phyloP scores from a whole-genome alignment of 164 flowering plant genomes.

The Echeveria elegans region DNA sequence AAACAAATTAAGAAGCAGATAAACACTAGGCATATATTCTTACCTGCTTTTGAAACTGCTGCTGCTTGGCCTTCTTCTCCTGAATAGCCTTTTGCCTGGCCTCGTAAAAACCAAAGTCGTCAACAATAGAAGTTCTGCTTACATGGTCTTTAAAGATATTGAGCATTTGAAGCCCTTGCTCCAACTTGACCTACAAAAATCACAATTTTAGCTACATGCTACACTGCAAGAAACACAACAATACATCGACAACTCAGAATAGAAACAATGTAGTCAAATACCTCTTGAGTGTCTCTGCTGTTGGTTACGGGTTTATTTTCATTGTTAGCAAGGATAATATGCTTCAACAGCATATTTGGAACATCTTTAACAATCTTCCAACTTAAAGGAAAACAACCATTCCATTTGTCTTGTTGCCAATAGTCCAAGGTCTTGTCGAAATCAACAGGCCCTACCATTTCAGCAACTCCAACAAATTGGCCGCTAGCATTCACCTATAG shows the following conservation, averaged over 20 bases:
- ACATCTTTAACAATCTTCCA: constrained; percentile 90
- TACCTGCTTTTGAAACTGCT: constrained; percentile 62
- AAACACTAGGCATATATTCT: neutral
- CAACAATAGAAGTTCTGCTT: constrained; percentile 59
- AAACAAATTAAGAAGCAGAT: neutral
- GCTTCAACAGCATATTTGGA: constrained; percentile 75
- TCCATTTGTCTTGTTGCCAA: constrained; percentile 97
- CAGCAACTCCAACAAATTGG: constrained; percentile 82
- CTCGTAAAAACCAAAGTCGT: constrained; percentile 86
- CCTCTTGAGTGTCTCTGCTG: constrained; percentile 90
- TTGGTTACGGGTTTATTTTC: constrained; percentile 88
- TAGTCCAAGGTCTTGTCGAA: constrained; percentile 63
- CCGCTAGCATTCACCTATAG: constrained; percentile 84
- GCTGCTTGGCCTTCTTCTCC: constrained; percentile 69
- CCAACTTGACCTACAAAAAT: constrained; percentile 50
- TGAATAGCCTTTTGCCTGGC: constrained; percentile 60
- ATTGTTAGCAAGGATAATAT: constrained; percentile 73
- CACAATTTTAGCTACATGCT: neutral
- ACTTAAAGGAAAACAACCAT: constrained; percentile 73
- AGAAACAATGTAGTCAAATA: constrained; percentile 9
- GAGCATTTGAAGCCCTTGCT: constrained; percentile 69
- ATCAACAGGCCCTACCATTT: constrained; percentile 82
- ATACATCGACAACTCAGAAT: neutral
- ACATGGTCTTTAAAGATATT: constrained; percentile 69
- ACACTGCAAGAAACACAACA: neutral